A percentile compares a stretch with the other conserved stretches of the same genome.
These are phyloP conservation scores for Hemisphaericaspora lyxosophila DNA, from an alignment of 1,139 yeast genomes.

Conservation along the genomic window DNA sequence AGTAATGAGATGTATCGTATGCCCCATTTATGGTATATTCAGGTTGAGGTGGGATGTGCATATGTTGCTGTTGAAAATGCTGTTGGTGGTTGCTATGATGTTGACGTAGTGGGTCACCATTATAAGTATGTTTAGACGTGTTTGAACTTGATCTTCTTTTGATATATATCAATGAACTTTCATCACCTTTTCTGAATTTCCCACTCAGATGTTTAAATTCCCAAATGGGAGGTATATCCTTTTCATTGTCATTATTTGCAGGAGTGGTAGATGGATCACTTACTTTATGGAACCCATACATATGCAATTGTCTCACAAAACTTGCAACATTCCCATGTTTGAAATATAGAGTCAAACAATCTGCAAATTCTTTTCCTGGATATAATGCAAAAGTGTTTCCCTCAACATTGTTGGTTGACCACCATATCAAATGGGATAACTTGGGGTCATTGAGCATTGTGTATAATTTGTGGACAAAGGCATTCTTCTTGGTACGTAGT, in stretches of 20 bases:
- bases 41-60: slow-evolving; percentile 6
- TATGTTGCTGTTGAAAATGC: slow-evolving; percentile 7
- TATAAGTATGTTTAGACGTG: slow-evolving; percentile 18
- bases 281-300: slow-evolving; percentile 55
- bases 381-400: slow-evolving; percentile 59
- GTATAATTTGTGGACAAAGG: slow-evolving; percentile 63
- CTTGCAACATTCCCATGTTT: slow-evolving; percentile 50
- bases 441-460: slow-evolving; percentile 58
- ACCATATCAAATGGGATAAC: slow-evolving; percentile 59
- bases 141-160: slow-evolving; percentile 59
- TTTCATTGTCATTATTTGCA: slow-evolving; percentile 15
- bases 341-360: slow-evolving; percentile 43
- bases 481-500: slow-evolving; percentile 51
- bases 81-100: slow-evolving; percentile 7
- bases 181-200: slow-evolving; percentile 72
- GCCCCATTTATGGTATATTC: slow-evolving; percentile 2
- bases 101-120: slow-evolving; percentile 12
- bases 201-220: slow-evolving; percentile 87
- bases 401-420: slow-evolving; percentile 65
- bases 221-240: slow-evolving; percentile 55
- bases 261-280: slow-evolving; percentile 31
- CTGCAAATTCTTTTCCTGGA: slow-evolving; percentile 54
- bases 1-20: not conserved
- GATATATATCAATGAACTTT: slow-evolving; percentile 60
- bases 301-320: slow-evolving; percentile 48